These are phyloP conservation scores for Candida gigantensis DNA, from an alignment of 1,139 yeast genomes.

Conservation along the genomic window DNA sequence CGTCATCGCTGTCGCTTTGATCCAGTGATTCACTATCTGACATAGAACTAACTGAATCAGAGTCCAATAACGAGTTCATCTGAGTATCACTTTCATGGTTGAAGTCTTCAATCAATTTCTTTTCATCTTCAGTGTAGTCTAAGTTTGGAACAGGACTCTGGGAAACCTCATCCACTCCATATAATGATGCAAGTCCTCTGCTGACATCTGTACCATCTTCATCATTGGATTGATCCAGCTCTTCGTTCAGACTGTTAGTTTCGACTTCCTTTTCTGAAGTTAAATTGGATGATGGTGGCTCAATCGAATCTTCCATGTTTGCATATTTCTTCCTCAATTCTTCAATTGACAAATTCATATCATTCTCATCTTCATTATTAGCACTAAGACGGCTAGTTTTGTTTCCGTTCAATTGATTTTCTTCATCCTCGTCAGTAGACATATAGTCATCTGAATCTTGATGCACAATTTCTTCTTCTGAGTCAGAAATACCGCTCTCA, in stretches of 20 bases:
- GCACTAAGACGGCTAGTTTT: constrained; percentile 1
- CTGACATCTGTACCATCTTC: constrained; percentile 22
- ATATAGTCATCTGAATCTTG: constrained; percentile 22
- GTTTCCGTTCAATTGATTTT: constrained; percentile 5
- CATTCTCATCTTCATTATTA: constrained; percentile 32
- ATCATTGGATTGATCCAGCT: constrained; percentile 12
- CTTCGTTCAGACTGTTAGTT: constrained; percentile 2
- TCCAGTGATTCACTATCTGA: constrained; percentile 15
- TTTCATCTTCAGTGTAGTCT: constrained; percentile 40
- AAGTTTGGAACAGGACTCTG: constrained; percentile 9
- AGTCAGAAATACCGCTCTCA: constrained; percentile 22
- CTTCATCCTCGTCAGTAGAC: constrained; percentile 33
- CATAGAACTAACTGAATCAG: constrained; percentile 20
- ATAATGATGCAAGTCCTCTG: constrained; percentile 36
- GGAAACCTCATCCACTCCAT: constrained; percentile 20
- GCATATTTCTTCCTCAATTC: constrained; percentile 68
- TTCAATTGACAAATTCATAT: constrained; percentile 62
- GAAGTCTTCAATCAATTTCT: constrained; percentile 27
- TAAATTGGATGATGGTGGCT: constrained; percentile 14
- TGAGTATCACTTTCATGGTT: constrained; percentile 10
- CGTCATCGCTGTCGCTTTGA: constrained; percentile 9
- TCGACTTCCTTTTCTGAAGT: constrained; percentile 13
- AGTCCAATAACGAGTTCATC: constrained; percentile 22
- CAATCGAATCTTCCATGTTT: constrained; percentile 34
- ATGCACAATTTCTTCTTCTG: constrained; percentile 21